phyloP scores from a whole-genome alignment of 2,329 filamentous ascomycete species.

The Verticillium albo-atrum region DNA sequence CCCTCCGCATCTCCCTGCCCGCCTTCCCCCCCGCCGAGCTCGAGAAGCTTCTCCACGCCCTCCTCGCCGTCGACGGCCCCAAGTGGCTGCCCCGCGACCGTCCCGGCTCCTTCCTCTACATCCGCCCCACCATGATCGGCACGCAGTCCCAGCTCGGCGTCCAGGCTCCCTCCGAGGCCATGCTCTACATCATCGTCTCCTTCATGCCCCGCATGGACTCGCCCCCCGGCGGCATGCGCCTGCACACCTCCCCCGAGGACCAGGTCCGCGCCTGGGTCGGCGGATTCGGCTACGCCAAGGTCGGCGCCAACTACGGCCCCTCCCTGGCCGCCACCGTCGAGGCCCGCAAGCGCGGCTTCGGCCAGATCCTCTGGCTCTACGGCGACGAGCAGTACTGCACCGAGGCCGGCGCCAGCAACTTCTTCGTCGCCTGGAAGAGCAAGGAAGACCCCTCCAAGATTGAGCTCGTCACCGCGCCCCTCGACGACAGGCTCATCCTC shows the following conservation, averaged over 20 bases:
- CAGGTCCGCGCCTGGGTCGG: slow-evolving; percentile 90
- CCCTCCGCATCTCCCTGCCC: slow-evolving; percentile 67
- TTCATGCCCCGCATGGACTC: slow-evolving; percentile 56
- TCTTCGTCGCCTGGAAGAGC: slow-evolving; percentile 77
- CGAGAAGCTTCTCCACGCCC: slow-evolving; percentile 66
- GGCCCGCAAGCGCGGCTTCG: slow-evolving; percentile 68
- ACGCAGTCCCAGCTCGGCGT: slow-evolving; percentile 78
- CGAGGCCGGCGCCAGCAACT: slow-evolving; percentile 88
- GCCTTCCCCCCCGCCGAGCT: slow-evolving; percentile 67
- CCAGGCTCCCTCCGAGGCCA: slow-evolving; percentile 72
- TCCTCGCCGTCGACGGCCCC: slow-evolving; percentile 68
- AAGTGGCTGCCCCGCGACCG: slow-evolving; percentile 74
- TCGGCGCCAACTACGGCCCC: slow-evolving; percentile 92
- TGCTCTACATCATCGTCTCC: slow-evolving; percentile 76
- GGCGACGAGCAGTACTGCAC: slow-evolving; percentile 74
- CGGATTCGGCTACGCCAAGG: slow-evolving; percentile 87
- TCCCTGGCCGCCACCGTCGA: slow-evolving; percentile 73
- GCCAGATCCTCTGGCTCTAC: slow-evolving; percentile 94
- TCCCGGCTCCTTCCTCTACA: slow-evolving; percentile 71
- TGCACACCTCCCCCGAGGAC: slow-evolving; percentile 76
- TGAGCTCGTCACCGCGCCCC: slow-evolving; percentile 76
- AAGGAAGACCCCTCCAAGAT: slow-evolving; percentile 50
- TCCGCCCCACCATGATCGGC: slow-evolving; percentile 83
- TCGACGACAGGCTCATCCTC: slow-evolving; percentile 79
- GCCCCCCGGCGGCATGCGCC: slow-evolving; percentile 56